These are phyloP conservation scores for Alternaria sp. DNA, from an alignment of 2,329 filamentous ascomycete species.

Conservation along the genomic window DNA sequence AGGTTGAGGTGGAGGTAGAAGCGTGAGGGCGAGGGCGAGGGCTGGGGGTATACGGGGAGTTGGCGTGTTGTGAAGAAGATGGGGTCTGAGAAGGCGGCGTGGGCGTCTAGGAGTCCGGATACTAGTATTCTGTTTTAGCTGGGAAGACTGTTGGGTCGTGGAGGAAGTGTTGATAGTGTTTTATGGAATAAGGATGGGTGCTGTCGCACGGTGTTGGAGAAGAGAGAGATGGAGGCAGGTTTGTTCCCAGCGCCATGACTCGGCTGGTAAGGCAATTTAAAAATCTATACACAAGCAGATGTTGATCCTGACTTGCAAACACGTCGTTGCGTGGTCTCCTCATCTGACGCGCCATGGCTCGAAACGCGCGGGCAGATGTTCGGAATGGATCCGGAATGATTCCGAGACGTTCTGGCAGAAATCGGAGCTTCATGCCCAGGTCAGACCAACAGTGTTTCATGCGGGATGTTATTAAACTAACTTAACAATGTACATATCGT, in stretches of 20 bases:
- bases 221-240: slow-evolving; percentile 22
- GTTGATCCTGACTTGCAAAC: neutral
- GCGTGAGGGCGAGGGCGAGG: slow-evolving; percentile 14
- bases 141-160: neutral
- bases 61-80: slow-evolving; percentile 29
- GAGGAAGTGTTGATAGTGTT: neutral
- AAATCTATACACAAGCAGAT: neutral
- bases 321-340: neutral
- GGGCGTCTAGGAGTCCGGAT: slow-evolving; percentile 25
- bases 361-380: neutral
- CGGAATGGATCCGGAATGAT: neutral
- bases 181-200: neutral
- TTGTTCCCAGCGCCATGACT: slow-evolving; percentile 28
- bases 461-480: neutral
- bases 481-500: neutral
- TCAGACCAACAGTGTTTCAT: neutral
- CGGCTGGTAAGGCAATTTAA: neutral
- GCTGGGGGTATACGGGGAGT: slow-evolving; percentile 19
- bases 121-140: neutral
- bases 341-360: neutral
- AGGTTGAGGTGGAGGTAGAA: slow-evolving; percentile 10
- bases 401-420: neutral
- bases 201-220: neutral
- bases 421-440: neutral
- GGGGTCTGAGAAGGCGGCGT: slow-evolving; percentile 28